phyloP scores from a whole-genome alignment of 202 grass and related monocot species.

The Saccharum hybrid region DNA sequence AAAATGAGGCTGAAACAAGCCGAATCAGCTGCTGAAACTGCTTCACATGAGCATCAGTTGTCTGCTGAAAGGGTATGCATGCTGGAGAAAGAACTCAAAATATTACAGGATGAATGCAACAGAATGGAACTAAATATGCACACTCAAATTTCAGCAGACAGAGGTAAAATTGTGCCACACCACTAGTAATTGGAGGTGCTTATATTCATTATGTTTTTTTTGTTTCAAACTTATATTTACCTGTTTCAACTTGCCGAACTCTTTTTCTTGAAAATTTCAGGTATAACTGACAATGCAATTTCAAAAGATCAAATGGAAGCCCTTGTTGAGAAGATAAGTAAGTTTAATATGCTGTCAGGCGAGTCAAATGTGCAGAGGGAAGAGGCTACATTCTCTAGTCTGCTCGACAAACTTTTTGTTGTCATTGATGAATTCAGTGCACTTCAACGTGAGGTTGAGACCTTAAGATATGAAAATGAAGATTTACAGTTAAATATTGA shows the following conservation, averaged over 20 bases:
- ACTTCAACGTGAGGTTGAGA: constrained; percentile 55
- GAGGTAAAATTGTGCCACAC: constrained; percentile 50
- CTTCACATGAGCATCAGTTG: constrained; percentile 56
- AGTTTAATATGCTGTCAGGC: constrained; percentile 52
- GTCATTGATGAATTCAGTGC: constrained; percentile 75
- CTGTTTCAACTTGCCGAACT: constrained; percentile 44
- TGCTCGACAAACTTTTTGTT: constrained; percentile 67
- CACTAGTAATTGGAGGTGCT: not conserved
- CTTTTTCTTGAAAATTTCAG: constrained; percentile 40
- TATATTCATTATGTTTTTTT: constrained; percentile 35
- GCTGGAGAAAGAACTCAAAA: constrained; percentile 78
- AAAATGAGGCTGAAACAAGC: constrained; percentile 68
- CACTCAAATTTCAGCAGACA: constrained; percentile 49
- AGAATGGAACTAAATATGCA: constrained; percentile 65
- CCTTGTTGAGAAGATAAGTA: constrained; percentile 83
- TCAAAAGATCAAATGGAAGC: constrained; percentile 71
- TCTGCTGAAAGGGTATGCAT: constrained; percentile 60
- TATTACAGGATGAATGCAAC: constrained; percentile 56
- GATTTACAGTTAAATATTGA: constrained; percentile 80
- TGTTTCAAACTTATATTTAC: constrained; percentile 39
- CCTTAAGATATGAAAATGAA: constrained; percentile 75
- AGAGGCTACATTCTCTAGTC: constrained; percentile 52
- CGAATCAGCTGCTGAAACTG: constrained; percentile 66
- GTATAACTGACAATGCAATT: constrained; percentile 44
- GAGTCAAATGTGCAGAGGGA: constrained; percentile 48